Percentiles rank a stretch among this genome's conserved stretches.
Evolutionary conservation across 2,329 filamentous ascomycete species (phyloP).

Genomic region (Aspergillus calidoustus): DNA sequence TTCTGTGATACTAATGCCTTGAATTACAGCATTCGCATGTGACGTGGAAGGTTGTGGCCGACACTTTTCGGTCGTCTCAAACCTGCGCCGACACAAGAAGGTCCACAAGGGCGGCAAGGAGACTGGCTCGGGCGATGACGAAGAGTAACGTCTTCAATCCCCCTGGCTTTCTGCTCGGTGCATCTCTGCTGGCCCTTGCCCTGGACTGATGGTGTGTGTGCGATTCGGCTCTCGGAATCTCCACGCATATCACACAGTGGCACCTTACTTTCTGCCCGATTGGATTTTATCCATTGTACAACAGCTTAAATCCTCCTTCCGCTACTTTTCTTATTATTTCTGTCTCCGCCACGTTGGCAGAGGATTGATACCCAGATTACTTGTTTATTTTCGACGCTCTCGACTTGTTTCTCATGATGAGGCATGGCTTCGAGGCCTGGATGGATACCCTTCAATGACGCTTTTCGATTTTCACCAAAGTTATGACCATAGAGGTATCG

Average conservation of each 20-base stretch:
- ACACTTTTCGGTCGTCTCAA: conserved; percentile 96
- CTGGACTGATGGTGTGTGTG: conserved; percentile 6
- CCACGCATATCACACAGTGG: conserved; percentile 19
- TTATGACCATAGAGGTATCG: conserved; percentile 48
- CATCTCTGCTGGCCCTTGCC: conserved; percentile 16
- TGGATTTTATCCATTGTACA: conserved; percentile 37
- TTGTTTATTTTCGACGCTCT: conserved; percentile 22
- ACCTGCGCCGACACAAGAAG: conserved; percentile 91
- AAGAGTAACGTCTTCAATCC: conserved; percentile 37
- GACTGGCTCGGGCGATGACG: conserved; percentile 45
- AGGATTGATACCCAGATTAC: conserved; percentile 36
- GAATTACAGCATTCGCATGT: conserved; percentile 77
- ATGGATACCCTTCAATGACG: conserved; percentile 26
- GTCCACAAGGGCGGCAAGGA: conserved; percentile 76
- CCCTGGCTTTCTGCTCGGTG: conserved; percentile 20
- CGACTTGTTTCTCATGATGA: conserved; percentile 26
- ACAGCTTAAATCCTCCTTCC: conserved; percentile 34
- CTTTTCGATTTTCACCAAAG: conserved; percentile 25
- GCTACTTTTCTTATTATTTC: conserved; percentile 29
- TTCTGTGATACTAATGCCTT: conserved; percentile 25
- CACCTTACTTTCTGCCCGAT: conserved; percentile 23
- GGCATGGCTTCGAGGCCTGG: conserved; percentile 26
- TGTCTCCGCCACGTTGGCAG: conserved; percentile 26
- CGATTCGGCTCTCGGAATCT: conserved; percentile 16
- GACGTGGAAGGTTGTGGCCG: conserved; percentile 93